These are phyloP conservation scores for Stephanodiscus minutulus DNA, from an alignment of 108 stramenopile genomes.

Conservation along the genomic window DNA sequence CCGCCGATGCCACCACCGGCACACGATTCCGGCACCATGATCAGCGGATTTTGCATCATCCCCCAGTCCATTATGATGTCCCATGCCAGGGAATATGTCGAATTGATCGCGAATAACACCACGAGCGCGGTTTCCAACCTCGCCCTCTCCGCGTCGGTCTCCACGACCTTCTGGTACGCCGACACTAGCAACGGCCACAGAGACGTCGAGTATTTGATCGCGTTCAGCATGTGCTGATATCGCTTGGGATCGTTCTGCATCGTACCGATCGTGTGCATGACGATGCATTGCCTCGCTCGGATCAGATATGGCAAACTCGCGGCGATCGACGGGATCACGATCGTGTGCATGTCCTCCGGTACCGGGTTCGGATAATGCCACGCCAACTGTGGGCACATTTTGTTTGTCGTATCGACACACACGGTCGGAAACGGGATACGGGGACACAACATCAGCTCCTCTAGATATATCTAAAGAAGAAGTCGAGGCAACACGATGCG, in stretches of 20 bases:
- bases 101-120: constrained; percentile 71
- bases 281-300: constrained; percentile 82
- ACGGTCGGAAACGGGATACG: too few species aligned
- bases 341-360: constrained; percentile 64
- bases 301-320: constrained; percentile 81
- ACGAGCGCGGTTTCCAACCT: constrained; percentile 58
- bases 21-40: constrained; percentile 54
- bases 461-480: too few species aligned
- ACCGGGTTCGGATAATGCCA: constrained; percentile 81
- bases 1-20: constrained; percentile 34
- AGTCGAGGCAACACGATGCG: background rate
- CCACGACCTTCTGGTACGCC: constrained; percentile 76
- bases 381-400: constrained; percentile 39
- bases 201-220: constrained; percentile 80
- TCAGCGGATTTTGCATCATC: constrained; percentile 76
- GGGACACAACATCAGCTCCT: background rate
- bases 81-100: constrained; percentile 79
- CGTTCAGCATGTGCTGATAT: constrained; percentile 78
- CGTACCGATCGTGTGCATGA: constrained; percentile 76
- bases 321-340: constrained; percentile 68
- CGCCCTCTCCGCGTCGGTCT: constrained; percentile 36
- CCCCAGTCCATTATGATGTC: constrained; percentile 87
- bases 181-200: constrained; percentile 77
- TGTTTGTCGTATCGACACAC: background rate
- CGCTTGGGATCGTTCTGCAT: constrained; percentile 71